Evolutionary conservation across 2,329 filamentous ascomycete genomes (phyloP).

Genomic region (Diaporthe eres): DNA sequence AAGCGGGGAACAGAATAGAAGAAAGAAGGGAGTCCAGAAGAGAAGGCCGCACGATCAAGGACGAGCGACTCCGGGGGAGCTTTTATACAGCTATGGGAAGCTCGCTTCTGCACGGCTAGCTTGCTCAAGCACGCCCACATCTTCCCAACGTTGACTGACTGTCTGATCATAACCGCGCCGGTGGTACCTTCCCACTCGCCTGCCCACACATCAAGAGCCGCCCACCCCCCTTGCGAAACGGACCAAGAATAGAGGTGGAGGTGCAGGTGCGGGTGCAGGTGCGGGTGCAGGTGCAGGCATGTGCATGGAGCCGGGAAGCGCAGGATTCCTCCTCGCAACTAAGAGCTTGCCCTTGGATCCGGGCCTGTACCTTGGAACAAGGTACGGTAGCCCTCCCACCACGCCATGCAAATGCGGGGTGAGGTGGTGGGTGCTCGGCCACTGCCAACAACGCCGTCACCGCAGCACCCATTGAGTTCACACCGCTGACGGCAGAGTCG

Average conservation of each 20-base stretch:
- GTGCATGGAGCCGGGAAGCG: constrained; percentile 11
- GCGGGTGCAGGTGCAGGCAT: constrained; percentile 21
- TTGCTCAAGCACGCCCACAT: constrained; percentile 14
- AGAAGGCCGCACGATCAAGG: background rate
- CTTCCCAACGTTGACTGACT: constrained; percentile 6
- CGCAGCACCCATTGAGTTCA: constrained; percentile 7
- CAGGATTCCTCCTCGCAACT: constrained; percentile 6
- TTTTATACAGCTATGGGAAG: constrained; percentile 26
- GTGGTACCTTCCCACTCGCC: constrained; percentile 18
- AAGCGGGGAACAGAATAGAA: background rate
- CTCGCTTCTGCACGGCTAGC: constrained; percentile 27
- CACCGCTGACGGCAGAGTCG: constrained; percentile 30
- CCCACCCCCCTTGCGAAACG: background rate
- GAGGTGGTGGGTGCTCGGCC: constrained; percentile 29
- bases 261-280: background rate
- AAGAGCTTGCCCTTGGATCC: background rate
- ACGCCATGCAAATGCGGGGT: constrained; percentile 28
- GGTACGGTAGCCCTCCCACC: background rate
- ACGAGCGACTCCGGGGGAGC: constrained; percentile 10
- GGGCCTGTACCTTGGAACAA: constrained; percentile 10
- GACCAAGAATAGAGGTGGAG: constrained; percentile 31
- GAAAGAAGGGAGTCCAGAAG: background rate
- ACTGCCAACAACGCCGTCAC: constrained; percentile 23
- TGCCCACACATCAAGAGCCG: background rate
- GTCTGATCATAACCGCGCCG: constrained; percentile 12